phyloP scores from a whole-genome alignment of 2,329 filamentous ascomycete genomes.

The Microsporum ferrugineum region DNA sequence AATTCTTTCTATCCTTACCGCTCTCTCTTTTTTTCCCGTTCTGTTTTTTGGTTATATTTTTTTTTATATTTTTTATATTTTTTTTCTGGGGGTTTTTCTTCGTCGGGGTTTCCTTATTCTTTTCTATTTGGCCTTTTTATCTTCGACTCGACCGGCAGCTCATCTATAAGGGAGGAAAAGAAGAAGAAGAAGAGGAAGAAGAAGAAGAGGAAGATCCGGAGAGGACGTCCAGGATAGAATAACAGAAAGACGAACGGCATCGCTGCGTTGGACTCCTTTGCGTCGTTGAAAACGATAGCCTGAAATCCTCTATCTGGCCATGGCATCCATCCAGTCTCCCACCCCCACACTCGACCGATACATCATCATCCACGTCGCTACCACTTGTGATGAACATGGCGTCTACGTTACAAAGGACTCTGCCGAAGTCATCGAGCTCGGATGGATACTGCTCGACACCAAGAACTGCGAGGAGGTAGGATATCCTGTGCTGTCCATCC shows the following conservation, averaged over 20 bases:
- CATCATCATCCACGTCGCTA: constrained; percentile 95
- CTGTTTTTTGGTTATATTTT: constrained; percentile 11
- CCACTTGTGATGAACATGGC: constrained; percentile 96
- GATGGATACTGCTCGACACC: constrained; percentile 90
- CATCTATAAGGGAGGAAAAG: no score
- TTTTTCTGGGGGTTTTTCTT: background rate
- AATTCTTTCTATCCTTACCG: constrained; percentile 16
- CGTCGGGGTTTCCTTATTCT: constrained; percentile 1
- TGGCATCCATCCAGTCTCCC: constrained; percentile 38
- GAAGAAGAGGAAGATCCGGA: no score
- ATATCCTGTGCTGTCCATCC: constrained; percentile 10
- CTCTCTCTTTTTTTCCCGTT: constrained; percentile 11
- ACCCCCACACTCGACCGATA: constrained; percentile 82
- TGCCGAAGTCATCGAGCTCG: constrained; percentile 96
- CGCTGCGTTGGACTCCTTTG: no score
- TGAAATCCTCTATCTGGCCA: constrained; percentile 13
- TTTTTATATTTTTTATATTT: constrained; percentile 8
- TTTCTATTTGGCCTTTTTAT: constrained; percentile 2
- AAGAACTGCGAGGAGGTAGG: constrained; percentile 86
- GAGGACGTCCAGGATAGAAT: no score
- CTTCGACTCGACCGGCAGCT: no score
- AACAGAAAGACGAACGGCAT: no score
- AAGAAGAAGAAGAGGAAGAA: no score
- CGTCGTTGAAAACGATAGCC: no score
- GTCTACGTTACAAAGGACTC: constrained; percentile 99